Conservation (phyloP, 192 early-diverging fungal species). For the Gorgonomyces haynaldii region DNA sequence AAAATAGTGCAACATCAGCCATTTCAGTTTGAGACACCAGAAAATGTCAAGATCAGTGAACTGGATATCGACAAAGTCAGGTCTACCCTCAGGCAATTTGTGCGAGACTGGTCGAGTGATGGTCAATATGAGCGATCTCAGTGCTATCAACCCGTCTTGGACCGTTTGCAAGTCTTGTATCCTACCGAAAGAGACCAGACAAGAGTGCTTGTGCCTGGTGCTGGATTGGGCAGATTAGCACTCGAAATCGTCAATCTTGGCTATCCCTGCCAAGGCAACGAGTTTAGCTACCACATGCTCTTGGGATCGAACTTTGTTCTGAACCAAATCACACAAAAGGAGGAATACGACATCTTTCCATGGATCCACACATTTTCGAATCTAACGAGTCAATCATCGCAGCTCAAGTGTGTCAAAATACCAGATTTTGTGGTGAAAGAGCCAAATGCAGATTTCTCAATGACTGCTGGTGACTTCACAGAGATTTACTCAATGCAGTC, state of each 20-base stretch:
- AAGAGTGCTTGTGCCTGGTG: constrained; percentile 82
- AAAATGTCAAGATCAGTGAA: too few relatives aligned
- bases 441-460: constrained; percentile 70
- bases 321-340: constrained; percentile 51
- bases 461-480: constrained; percentile 95
- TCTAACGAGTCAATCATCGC: constrained; percentile 38
- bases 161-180: constrained; percentile 50
- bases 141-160: constrained; percentile 72
- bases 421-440: constrained; percentile 70
- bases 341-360: constrained; percentile 71
- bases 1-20: too few relatives aligned
- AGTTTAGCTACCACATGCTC: constrained; percentile 96
- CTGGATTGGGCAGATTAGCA: constrained; percentile 87
- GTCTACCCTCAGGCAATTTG: constrained; percentile 85
- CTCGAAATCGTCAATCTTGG: constrained; percentile 43
- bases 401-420: constrained; percentile 55
- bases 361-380: constrained; percentile 92
- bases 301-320: constrained; percentile 87
- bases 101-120: constrained; percentile 86
- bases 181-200: constrained; percentile 41
- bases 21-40: too few relatives aligned
- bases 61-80: constrained; percentile 39
- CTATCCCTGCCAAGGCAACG: constrained; percentile 57
- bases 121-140: constrained; percentile 65
- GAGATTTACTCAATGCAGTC: constrained; percentile 65